These are phyloP conservation scores for Podospora sp. DNA, from an alignment of 495 filamentous ascomycete genomes.

Conservation along the genomic window DNA sequence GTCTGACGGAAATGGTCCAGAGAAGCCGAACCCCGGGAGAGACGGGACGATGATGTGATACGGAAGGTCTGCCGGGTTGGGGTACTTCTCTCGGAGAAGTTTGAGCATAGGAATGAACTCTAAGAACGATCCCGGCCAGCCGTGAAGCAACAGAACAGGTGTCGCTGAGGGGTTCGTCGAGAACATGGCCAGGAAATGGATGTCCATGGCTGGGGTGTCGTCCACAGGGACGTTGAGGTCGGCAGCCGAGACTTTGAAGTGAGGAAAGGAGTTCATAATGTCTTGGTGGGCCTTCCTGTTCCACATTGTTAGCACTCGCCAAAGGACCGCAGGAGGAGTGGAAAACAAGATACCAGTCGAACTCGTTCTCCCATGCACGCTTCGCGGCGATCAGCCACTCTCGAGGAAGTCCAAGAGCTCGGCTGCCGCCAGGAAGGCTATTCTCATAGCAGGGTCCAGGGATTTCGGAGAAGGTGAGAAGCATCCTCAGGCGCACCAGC, in stretches of 20 bases:
- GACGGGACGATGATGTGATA: conserved; percentile 70
- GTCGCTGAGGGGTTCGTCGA: conserved; percentile 60
- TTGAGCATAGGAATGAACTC: conserved; percentile 54
- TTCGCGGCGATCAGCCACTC: conserved; percentile 60
- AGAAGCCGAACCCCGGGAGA: conserved; percentile 64
- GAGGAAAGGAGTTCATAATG: conserved; percentile 63
- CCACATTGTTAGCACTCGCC: not conserved
- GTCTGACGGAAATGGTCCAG: conserved; percentile 54
- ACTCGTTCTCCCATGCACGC: conserved; percentile 52
- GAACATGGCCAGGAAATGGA: conserved; percentile 67
- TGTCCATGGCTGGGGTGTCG: conserved; percentile 31
- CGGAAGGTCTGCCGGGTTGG: conserved; percentile 51
- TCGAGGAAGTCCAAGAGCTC: conserved; percentile 53
- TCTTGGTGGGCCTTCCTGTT: conserved; percentile 47
- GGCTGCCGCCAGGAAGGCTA: conserved; percentile 21
- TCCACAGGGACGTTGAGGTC: conserved; percentile 44
- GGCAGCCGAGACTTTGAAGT: conserved; percentile 47
- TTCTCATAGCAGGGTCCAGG: conserved; percentile 23
- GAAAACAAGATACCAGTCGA: conserved; percentile 36
- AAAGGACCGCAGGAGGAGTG: not conserved
- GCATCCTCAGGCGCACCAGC: conserved; percentile 18
- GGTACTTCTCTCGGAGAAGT: conserved; percentile 53
- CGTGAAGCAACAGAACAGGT: conserved; percentile 59
- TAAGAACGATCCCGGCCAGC: conserved; percentile 54
- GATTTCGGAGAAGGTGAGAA: conserved; percentile 19